Conservation (phyloP, 108 stramenopile species). For the Schizochytrium sp. region DNA sequence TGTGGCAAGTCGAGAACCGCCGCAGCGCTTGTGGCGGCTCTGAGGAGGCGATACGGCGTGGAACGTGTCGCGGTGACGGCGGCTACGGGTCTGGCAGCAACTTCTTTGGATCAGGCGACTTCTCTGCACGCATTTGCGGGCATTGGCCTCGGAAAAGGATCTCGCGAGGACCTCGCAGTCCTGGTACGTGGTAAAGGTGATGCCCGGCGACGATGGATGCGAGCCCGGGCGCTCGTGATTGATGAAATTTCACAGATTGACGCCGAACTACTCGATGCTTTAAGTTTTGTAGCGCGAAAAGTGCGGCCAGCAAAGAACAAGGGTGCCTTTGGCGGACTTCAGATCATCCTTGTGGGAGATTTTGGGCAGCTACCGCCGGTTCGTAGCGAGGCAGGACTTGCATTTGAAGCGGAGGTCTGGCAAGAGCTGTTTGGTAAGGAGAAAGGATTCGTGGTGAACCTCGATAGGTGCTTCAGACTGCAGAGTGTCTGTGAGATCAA, state of each 20-base stretch:
- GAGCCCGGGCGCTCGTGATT: slow-evolving; percentile 21
- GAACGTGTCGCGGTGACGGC: not conserved
- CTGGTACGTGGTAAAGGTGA: not conserved
- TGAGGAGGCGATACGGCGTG: not conserved
- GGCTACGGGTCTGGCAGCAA: slow-evolving; percentile 31
- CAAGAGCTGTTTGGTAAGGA: not conserved
- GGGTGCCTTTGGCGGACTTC: slow-evolving; percentile 1
- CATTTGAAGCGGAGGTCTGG: slow-evolving; percentile 30
- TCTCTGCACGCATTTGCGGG: slow-evolving; percentile 21
- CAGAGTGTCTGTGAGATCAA: not conserved
- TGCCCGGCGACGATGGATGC: slow-evolving; percentile 3
- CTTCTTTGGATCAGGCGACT: not conserved
- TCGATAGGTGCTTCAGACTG: not conserved
- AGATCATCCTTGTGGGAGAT: not conserved
- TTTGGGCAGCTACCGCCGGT: slow-evolving; percentile 47
- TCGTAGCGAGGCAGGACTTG: not conserved
- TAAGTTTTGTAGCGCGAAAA: slow-evolving; percentile 27
- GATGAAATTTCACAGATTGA: slow-evolving; percentile 24
- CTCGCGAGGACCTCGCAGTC: not conserved
- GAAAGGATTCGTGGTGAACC: not conserved
- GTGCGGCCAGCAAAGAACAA: slow-evolving; percentile 2
- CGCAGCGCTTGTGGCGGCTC: not conserved
- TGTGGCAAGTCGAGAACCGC: slow-evolving; percentile 12
- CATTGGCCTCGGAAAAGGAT: slow-evolving; percentile 25
- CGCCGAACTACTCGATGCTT: not conserved